These are phyloP conservation scores for Datisca glomerata DNA, from an alignment of 306 rosid species.

Conservation along the genomic window DNA sequence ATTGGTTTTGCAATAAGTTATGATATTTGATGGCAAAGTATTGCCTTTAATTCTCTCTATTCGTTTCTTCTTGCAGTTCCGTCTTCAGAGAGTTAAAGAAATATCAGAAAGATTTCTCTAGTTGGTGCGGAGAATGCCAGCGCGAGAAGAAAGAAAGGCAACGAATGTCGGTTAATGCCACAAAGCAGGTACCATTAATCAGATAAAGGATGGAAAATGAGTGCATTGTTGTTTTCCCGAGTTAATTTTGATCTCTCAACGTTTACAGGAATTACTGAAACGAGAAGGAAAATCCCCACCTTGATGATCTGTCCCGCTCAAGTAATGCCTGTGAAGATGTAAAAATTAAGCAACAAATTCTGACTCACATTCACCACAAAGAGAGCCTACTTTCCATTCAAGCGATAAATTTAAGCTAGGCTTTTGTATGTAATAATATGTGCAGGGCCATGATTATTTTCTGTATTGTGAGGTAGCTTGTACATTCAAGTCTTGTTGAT, in stretches of 20 bases:
- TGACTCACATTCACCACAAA: not conserved
- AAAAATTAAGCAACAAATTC: conserved; percentile 11
- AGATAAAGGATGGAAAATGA: not conserved
- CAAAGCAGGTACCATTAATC: conserved; percentile 43
- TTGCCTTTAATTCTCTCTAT: conserved; percentile 1
- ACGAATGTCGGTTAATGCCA: conserved; percentile 36
- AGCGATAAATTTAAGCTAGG: not conserved
- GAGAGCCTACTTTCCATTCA: not conserved
- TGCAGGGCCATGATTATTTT: too few relatives aligned
- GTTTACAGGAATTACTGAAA: conserved; percentile 53
- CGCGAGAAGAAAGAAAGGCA: conserved; percentile 64
- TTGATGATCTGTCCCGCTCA: conserved; percentile 23
- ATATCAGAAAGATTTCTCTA: conserved; percentile 49
- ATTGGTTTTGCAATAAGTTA: too few relatives aligned
- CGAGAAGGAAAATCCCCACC: conserved; percentile 35
- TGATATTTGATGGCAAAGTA: too few relatives aligned
- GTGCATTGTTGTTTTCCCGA: not conserved
- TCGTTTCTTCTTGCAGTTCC: conserved; percentile 42
- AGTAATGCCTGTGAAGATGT: conserved; percentile 26
- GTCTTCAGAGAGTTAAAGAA: conserved; percentile 70
- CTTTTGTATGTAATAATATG: conserved; percentile 6
- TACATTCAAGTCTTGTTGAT: conserved; percentile 14
- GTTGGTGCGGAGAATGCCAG: conserved; percentile 89
- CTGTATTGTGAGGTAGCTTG: conserved; percentile 10
- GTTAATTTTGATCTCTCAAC: conserved; percentile 8